Evolutionary conservation across 192 early-diverging fungal genomes (phyloP).

Genomic region (Coemansia asiatica): DNA sequence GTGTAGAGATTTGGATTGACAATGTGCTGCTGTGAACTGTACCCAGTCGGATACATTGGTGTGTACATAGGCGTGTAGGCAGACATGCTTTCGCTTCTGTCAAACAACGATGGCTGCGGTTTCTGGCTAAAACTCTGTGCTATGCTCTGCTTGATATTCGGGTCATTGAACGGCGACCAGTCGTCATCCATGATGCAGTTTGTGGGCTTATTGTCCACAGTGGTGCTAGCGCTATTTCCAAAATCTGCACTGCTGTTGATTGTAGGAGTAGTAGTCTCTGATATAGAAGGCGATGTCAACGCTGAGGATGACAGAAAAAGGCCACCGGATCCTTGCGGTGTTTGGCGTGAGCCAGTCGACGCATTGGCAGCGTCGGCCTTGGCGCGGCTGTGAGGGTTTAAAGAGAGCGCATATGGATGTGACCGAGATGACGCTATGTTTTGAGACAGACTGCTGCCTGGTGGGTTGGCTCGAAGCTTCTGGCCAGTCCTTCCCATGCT

Average conservation of each 20-base stretch:
- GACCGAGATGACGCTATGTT: slow-evolving; percentile 10
- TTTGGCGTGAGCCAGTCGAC: not conserved
- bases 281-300: not conserved
- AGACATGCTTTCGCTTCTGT: slow-evolving; percentile 4
- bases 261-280: not conserved
- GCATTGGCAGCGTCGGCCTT: not conserved
- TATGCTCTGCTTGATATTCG: slow-evolving; percentile 24
- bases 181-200: slow-evolving; percentile 11
- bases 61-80: slow-evolving; percentile 13
- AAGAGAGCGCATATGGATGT: slow-evolving; percentile 26
- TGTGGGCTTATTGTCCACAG: not conserved
- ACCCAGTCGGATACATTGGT: slow-evolving; percentile 15
- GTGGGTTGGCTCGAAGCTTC: slow-evolving; percentile 20
- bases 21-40: not conserved
- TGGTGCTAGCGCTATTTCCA: not conserved
- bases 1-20: slow-evolving; percentile 11
- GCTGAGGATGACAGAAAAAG: not conserved
- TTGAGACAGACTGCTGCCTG: slow-evolving; percentile 2
- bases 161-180: slow-evolving; percentile 43
- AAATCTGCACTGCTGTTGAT: not conserved
- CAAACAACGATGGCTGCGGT: slow-evolving; percentile 22
- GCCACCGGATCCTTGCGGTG: not conserved
- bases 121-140: not conserved
- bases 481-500: slow-evolving; percentile 45
- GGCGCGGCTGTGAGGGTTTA: not conserved